Evolutionary conservation across 2,329 filamentous ascomycete genomes (phyloP), one percentile per base, ranked within the genome.

Genomic region (Verticillium nonalfalfae): DNA sequence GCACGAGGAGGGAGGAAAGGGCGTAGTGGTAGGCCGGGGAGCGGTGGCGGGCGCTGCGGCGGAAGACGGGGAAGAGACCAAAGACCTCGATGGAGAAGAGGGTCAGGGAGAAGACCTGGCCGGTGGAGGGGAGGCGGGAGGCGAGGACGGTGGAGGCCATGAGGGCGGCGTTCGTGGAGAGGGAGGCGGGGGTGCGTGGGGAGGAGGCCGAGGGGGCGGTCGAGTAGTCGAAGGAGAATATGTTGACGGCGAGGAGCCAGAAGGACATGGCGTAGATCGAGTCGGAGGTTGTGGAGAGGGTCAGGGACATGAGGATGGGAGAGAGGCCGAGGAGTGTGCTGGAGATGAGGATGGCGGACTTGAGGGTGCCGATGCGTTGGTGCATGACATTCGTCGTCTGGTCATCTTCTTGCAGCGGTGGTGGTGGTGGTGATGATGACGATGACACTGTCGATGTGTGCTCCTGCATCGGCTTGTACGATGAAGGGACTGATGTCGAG

Each of bases 51-150:
- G 96, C 85, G 70, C 97, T 91, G 6, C 93, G 85, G n/a, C 95
- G 82, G 71, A 98, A 98, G 4, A 99, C 93, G n/a, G 95, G 95
- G 68, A 98, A 98, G 7, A 99, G 82, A 0, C 94, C 95, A 74
- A 98, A 99, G 1, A 99, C 92, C 73, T 99, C 92, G 68, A 99
- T 98, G 64, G 89, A 93, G 82, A 99, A 98, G 6, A 99, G 85
- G 0, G 94, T 97, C 35, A 99, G 80, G 65, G 90, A 94, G 71
- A 99, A 99, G 1, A 99, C 95, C 73, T 97, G 91, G 1, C 92
- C 93, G 0, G 95, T 98, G 15, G 89, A 92, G 7, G 91, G 91
- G 11, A 99, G 82, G 0, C 93, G 89, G 57, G 91, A 96, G 2
- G 95, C 95, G 11, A 99, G 85, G 63, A 99, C 93, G 0, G 95